Evolutionary conservation across 164 flowering plant genomes (phyloP), one percentile per base, ranked within the genome.

Genomic region (Sedum album): DNA sequence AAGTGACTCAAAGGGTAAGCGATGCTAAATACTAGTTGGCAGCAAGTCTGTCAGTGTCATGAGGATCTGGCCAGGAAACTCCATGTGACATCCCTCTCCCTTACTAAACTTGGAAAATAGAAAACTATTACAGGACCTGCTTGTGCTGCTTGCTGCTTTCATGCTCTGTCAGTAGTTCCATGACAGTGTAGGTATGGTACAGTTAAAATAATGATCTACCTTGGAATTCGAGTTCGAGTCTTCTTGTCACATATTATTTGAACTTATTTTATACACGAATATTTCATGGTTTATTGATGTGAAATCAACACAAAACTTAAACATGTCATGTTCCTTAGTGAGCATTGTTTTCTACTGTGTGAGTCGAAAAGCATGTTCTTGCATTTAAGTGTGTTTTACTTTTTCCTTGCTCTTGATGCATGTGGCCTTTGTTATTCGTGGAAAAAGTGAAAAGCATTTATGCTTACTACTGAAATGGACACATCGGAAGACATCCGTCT

Each of bases 21-120:
- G 87, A 79, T 80, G 87, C 87, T 1, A 91, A 88, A 73, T 96
- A n/a, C n/a, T n/a, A 87, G 78, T 76, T 81, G 0, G 77, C 87
- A 28, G 82, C 69, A 55, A 55, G 31, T 82, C 90, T 70, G 74
- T 80, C 68, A 87, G 64, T 87, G 90, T 73, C 99, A 94, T 69
- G 91, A 84, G 77, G 96, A 91, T 81, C 91, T 91, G 72, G 99
- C 97, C 26, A 88, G 60, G 83, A 94, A 91, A 81, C 96, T 94
- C 78, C 95, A 90, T 94, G 99, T 94, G n/a, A 38, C 18, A 71
- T 2, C 13, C 10, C 25, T 26, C 6, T 2, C 26, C 28, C 61
- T 17, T 11, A 0, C 31, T 26, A 55, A 26, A 25, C 61, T 51
- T 21, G 21, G 6, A 51, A 46, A 18, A 51, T 0, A 49, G 55